These are phyloP conservation scores for Boeremia exigua DNA, from an alignment of 2,329 filamentous ascomycete species.

Conservation along the genomic window DNA sequence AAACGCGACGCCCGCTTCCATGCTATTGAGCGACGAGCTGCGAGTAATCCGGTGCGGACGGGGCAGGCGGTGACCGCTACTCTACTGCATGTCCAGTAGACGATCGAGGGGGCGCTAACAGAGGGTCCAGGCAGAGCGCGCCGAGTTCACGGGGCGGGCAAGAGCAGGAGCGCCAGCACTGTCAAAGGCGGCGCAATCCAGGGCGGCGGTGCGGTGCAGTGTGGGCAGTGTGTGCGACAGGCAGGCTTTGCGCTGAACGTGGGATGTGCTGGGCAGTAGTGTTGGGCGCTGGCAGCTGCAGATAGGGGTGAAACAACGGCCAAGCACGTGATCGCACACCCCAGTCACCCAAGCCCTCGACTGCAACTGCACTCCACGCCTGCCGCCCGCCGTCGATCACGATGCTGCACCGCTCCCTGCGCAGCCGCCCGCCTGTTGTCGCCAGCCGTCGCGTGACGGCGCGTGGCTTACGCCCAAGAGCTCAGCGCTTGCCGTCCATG, in stretches of 20 bases:
- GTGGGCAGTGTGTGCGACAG: background rate
- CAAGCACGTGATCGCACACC: conserved; percentile 18
- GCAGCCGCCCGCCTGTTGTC: background rate
- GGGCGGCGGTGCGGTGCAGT: background rate
- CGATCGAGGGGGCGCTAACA: conserved; percentile 14
- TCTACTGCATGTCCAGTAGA: background rate
- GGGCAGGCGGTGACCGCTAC: background rate
- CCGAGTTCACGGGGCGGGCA: no score
- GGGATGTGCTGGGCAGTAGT: background rate
- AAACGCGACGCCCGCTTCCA: conserved; percentile 39
- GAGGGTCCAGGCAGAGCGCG: background rate
- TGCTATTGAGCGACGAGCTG: conserved; percentile 7
- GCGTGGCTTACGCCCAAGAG: conserved; percentile 7
- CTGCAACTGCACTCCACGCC: background rate
- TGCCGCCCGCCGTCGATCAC: no score
- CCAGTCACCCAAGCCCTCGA: background rate
- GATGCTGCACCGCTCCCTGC: background rate
- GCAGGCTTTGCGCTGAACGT: background rate
- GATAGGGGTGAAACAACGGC: conserved; percentile 29
- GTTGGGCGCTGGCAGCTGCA: conserved; percentile 19
- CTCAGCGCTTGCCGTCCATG: background rate
- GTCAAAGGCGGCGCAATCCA: background rate
- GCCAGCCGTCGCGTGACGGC: conserved; percentile 6
- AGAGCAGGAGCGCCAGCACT: background rate
- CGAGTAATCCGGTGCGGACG: background rate